These are phyloP conservation scores for Phytophthora europaea DNA, from an alignment of 352 stramenopile genomes.

Conservation along the genomic window DNA sequence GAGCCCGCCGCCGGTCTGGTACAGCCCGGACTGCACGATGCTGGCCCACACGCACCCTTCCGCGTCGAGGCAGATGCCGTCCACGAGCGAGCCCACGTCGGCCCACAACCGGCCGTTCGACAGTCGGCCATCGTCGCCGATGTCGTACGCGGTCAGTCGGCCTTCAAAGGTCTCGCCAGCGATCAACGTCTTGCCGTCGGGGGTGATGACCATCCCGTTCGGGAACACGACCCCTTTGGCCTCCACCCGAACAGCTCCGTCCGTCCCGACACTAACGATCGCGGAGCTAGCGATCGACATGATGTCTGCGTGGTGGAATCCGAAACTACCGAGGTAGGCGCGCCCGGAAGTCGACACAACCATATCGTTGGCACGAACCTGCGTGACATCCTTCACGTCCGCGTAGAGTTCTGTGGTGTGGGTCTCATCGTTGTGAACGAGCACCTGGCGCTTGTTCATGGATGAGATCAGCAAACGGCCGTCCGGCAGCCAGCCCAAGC, in stretches of 20 bases:
- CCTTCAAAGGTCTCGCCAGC: slow-evolving; percentile 70
- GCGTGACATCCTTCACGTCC: slow-evolving; percentile 59
- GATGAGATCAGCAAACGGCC: slow-evolving; percentile 66
- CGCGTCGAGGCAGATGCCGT: slow-evolving; percentile 75
- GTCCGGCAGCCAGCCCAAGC: slow-evolving; percentile 72
- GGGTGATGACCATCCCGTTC: slow-evolving; percentile 78
- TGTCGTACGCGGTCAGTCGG: slow-evolving; percentile 70
- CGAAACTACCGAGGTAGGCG: slow-evolving; percentile 74
- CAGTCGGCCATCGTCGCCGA: slow-evolving; percentile 56
- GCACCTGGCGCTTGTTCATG: slow-evolving; percentile 58
- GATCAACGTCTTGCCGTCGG: slow-evolving; percentile 80
- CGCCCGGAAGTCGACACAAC: slow-evolving; percentile 56
- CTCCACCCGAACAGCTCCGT: slow-evolving; percentile 57
- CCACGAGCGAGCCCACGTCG: slow-evolving; percentile 51
- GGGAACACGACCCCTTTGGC: slow-evolving; percentile 71
- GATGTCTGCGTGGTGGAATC: slow-evolving; percentile 56
- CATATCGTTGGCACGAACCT: slow-evolving; percentile 71
- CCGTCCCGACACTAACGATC: slow-evolving; percentile 65
- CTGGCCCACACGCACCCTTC: slow-evolving; percentile 76
- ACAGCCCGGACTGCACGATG: slow-evolving; percentile 61
- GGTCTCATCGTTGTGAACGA: slow-evolving; percentile 49
- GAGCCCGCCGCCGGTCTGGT: slow-evolving; percentile 56
- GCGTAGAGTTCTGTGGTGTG: slow-evolving; percentile 53
- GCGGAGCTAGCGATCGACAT: slow-evolving; percentile 55
- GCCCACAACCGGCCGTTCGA: slow-evolving; percentile 67